Evolutionary conservation across 73 alveolate genomes (phyloP), one percentile per base, ranked within the genome.

Genomic region (Durusdinium trenchii): DNA sequence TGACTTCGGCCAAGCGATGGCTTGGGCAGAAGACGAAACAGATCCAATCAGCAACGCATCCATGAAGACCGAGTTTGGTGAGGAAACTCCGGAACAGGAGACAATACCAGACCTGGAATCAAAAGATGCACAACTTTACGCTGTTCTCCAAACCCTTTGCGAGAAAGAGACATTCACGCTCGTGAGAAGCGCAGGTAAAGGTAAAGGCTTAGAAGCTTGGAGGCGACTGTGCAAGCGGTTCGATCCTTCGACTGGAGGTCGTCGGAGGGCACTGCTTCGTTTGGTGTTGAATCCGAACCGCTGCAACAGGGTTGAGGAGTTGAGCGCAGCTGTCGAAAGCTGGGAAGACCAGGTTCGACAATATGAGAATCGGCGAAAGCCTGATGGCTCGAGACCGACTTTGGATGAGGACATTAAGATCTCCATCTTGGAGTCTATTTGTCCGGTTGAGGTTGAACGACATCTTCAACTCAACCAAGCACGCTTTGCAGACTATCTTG

Each of bases 191-290:
- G 82, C 95, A 12, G 67, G 84, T 6, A 35, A 42, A 35, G 83
- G 83, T 2, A 36, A 54, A 3, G 95, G 95, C 6, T 36, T 86
- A 61, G 95, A 86, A 57, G 60, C 95, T 40, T 86, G 95, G 95
- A 6, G 95, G 26, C 6, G 51, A 42, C 46, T 86, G 61, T 26
- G 40, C 82, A 54, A 57, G 60, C 57, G 95, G 64, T 86, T 12
- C 61, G 95, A 86, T 46, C 95, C 95, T 6, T 45, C 81, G 54
- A 57, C 95, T 14, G 79, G 62, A 35, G 62, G 61, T 6, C 95
- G 95, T 20, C 12, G 79, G 43, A 26, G 95, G 20, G 95, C 83
- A 6, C 3, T 86, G 57, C 57, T 84, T 52, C 71, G 94, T 9
- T 7, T 18, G 45, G 57, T 84, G 60, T 79, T 84, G 43, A 51